phyloP scores from a whole-genome alignment of 768 basidiomycete species.

The Collybiopsis confluens region DNA sequence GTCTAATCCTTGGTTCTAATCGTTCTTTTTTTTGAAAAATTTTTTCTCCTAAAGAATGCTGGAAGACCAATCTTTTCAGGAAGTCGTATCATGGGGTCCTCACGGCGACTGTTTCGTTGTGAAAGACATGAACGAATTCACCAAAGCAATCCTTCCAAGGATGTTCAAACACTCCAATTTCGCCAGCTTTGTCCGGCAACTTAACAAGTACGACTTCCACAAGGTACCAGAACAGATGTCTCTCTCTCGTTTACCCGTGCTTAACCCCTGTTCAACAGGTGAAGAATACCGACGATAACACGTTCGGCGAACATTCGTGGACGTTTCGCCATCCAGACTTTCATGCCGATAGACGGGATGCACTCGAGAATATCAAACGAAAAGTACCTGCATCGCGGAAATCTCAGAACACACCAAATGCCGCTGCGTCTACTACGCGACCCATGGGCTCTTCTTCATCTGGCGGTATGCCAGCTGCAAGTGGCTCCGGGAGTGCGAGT shows the following conservation, averaged over 20 bases:
- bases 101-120: conserved; percentile 88
- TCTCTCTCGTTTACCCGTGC: conserved; percentile 10
- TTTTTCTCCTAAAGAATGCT: conserved; percentile 68
- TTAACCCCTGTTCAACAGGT: conserved; percentile 39
- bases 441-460: conserved; percentile 1
- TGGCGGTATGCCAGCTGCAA: not conserved
- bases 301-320: conserved; percentile 64
- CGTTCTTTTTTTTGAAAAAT: not conserved
- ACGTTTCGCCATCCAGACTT: conserved; percentile 60
- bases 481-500: conserved; percentile 3
- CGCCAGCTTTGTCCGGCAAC: conserved; percentile 85
- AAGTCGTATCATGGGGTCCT: conserved; percentile 60
- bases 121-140: conserved; percentile 97
- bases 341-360: conserved; percentile 48
- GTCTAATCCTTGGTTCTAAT: conserved; percentile 5
- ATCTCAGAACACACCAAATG: conserved; percentile 34
- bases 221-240: conserved; percentile 46
- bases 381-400: conserved; percentile 53
- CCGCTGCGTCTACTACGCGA: conserved; percentile 16
- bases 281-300: conserved; percentile 81
- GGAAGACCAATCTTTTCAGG: conserved; percentile 48
- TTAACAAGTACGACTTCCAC: conserved; percentile 97
- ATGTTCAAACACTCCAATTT: conserved; percentile 97
- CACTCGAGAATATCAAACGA: conserved; percentile 57
- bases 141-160: conserved; percentile 82